Evolutionary conservation across 352 stramenopile genomes (phyloP), one percentile per base, ranked within the genome.

Genomic region (Phytopythium delawarense): DNA sequence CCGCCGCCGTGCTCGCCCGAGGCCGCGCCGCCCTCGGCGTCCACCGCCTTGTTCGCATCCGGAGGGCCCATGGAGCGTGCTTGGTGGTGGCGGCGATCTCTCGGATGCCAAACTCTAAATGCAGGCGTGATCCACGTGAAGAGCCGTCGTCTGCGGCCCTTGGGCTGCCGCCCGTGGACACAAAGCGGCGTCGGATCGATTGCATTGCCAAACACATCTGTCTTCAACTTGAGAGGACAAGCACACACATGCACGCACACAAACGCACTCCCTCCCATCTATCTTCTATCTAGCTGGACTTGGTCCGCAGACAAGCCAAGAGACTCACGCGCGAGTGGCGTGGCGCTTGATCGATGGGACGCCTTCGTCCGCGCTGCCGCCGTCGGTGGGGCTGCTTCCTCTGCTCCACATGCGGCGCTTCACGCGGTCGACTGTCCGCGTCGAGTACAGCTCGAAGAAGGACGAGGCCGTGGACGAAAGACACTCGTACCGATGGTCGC

Each of bases 401-500:
- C 61, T 53, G 42, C 63, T 62, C 81, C 79, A 91, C 63, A 82
- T 86, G 65, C 86, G 88, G 61, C 81, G 77, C 70, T 91, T 91
- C 28, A 93, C 82, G 34, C 86, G 80, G 64, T 95, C 86, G 40
- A 92, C 81, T 0, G 86, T 95, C 18, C 86, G 84, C 16, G 86
- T 95, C 63, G 84, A 93, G 57, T 89, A 92, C 11, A 95, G 71
- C 65, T 95, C 84, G 62, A 95, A 95, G 63, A 92, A 87, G 28
- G 77, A 81, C 50, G 86, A 95, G 16, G 74, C 74, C 4, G 75
- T 67, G 48, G 73, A 69, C 25, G 84, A 73, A n/a, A 89, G 64
- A 60, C 86, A 95, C 8, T 64, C 64, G 52, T 78, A 92, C 0
- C 61, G 44, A 50, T 46, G 18, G 15, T 28, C 45, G 23, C n/a